phyloP scores from a whole-genome alignment of 495 filamentous ascomycete genomes.

The Filosporella fistucella region DNA sequence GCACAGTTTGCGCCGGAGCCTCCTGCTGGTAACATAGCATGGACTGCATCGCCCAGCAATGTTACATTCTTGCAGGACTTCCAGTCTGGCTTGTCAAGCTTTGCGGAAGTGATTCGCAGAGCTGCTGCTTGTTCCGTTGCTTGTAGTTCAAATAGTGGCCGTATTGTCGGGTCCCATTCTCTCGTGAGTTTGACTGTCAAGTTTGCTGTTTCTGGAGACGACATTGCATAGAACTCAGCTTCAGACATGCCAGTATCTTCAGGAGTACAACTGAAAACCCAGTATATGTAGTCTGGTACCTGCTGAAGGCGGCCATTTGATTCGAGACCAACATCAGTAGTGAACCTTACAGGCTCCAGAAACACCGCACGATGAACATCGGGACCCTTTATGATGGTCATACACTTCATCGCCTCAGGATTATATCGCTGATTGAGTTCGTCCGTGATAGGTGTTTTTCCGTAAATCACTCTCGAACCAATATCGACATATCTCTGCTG shows the following conservation, averaged over 20 bases:
- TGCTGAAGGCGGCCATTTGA: conserved; percentile 15
- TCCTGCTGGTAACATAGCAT: conserved; percentile 25
- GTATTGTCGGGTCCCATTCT: conserved; percentile 17
- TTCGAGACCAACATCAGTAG: conserved; percentile 12
- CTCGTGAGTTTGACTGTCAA: conserved; percentile 15
- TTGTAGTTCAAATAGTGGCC: conserved; percentile 20
- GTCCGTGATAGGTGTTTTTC: conserved; percentile 26
- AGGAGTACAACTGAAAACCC: conserved; percentile 21
- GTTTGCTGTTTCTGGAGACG: neutral
- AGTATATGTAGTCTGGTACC: conserved; percentile 32
- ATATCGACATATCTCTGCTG: conserved; percentile 24
- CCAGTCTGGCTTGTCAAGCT: conserved; percentile 12
- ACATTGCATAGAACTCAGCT: neutral
- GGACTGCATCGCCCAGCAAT: conserved; percentile 27
- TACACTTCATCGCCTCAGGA: conserved; percentile 16
- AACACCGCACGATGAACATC: conserved; percentile 8
- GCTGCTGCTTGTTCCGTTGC: conserved; percentile 17
- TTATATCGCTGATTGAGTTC: conserved; percentile 20
- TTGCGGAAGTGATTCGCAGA: conserved; percentile 16
- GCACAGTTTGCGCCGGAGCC: conserved; percentile 26
- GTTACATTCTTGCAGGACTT: conserved; percentile 17
- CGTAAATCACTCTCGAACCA: conserved; percentile 22
- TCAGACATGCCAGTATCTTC: conserved; percentile 1
- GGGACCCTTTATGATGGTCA: conserved; percentile 24
- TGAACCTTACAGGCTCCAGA: conserved; percentile 14